Evolutionary conservation across 2,329 filamentous ascomycete genomes (phyloP), one percentile per base, ranked within the genome.

Genomic region (Didymella glomerata): DNA sequence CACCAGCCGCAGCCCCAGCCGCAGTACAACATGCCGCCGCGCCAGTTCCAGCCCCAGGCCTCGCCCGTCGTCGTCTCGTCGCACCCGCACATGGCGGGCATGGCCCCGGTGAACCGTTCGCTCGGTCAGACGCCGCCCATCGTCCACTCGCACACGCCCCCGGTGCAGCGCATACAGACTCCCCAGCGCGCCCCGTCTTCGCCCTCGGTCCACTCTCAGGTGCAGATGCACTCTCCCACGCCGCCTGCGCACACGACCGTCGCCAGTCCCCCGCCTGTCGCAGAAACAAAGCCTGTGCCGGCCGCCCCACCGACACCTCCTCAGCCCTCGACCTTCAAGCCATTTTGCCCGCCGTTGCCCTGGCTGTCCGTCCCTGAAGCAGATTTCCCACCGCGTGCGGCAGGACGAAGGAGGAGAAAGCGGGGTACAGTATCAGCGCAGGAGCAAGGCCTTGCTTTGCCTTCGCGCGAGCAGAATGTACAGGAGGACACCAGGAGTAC

Each of bases 301-400:
- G 46, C 65, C 10, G 56, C 58, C 25, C 60, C 63, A 16, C 62
- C 67, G n/a, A 53, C 60, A 20, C 60, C 56, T 4, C 67, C 69
- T 16, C 69, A 70, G 44, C 68, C 68, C 24, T 62, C 69, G 9
- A 63, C 66, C 8, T 68, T 68, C 50, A 80, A 78, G 69, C 82
- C 82, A 2, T 86, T 81, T 69, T 79, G 80, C 60, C 81, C 84
- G 58, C 78, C 80, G 13, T 76, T 88, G 20, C 86, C 86, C 11
- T 88, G 86, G 86, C 80, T 86, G 32, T 88, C 86, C 13, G 80
- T 83, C 27, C 80, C 83, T 16, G 82, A 84, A 20, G 76, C 76
- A 30, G 76, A 81, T 2, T 88, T 88, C 67, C 86, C 86, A 3
- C 74, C 81, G 16, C 80, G 81, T 68, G 79, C 80, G 48, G 78